Conservation (phyloP, 768 basidiomycete genomes). For the Pulveroboletus frians region DNA sequence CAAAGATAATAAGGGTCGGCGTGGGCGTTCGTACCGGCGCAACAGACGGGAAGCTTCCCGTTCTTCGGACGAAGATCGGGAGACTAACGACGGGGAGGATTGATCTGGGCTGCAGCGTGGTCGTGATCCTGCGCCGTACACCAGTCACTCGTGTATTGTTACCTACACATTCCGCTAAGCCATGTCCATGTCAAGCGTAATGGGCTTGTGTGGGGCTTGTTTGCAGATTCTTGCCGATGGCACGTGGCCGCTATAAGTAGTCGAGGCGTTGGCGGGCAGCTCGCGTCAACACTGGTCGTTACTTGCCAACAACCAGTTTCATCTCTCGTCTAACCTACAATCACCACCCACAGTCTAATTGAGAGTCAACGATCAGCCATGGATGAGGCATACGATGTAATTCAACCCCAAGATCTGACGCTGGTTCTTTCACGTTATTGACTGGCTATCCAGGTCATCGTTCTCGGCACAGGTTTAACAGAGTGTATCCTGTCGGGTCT, state of each 20-base stretch:
- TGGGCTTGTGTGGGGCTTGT: slow-evolving; percentile 14
- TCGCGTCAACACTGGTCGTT: slow-evolving; percentile 3
- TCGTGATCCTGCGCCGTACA: not conserved
- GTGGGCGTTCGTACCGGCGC: slow-evolving; percentile 22
- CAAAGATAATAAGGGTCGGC: slow-evolving; percentile 13
- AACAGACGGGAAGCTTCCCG: slow-evolving; percentile 5
- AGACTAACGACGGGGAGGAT: slow-evolving; percentile 15
- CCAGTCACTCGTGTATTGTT: slow-evolving; percentile 1
- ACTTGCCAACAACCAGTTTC: slow-evolving; percentile 14
- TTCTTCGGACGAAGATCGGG: slow-evolving; percentile 16
- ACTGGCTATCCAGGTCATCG: slow-evolving; percentile 57
- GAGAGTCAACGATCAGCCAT: slow-evolving; percentile 42
- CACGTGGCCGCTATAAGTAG: slow-evolving; percentile 33
- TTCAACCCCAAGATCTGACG: slow-evolving; percentile 17
- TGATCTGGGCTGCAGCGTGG: not conserved
- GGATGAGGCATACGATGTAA: slow-evolving; percentile 99
- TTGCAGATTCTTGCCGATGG: slow-evolving; percentile 8
- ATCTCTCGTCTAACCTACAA: slow-evolving; percentile 9
- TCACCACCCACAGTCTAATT: slow-evolving; percentile 7
- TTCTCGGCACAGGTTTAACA: slow-evolving; percentile 94
- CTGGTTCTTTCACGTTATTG: slow-evolving; percentile 8
- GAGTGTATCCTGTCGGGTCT: slow-evolving; percentile 98
- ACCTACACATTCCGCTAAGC: not conserved
- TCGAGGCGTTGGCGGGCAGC: not conserved
- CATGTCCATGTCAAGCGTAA: slow-evolving; percentile 6